Evolutionary conservation across 2,329 filamentous ascomycete species (phyloP).

Genomic region (Calonectria montana): DNA sequence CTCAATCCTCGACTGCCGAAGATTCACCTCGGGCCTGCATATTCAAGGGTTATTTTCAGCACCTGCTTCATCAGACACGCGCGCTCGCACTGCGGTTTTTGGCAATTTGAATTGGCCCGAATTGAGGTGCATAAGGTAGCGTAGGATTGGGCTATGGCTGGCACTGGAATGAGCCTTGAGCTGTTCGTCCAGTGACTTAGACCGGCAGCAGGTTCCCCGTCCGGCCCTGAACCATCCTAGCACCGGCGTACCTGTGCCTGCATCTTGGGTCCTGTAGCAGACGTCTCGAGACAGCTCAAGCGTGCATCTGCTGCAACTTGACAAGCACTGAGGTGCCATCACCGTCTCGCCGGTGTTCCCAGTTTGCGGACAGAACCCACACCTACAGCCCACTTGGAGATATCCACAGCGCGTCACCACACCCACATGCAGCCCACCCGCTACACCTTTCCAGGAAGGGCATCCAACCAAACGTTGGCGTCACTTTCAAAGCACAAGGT

Average conservation of each 20-base stretch:
- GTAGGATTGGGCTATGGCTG: not conserved
- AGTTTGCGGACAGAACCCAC: conserved; percentile 7
- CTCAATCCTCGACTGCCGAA: conserved; percentile 15
- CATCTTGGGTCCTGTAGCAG: conserved; percentile 18
- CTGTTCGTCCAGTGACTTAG: not conserved
- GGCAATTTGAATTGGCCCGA: not conserved
- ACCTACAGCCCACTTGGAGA: conserved; percentile 1
- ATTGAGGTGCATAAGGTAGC: not conserved
- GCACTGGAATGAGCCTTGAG: not conserved
- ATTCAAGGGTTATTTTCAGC: not conserved
- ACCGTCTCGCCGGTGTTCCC: conserved; percentile 10
- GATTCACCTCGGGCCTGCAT: conserved; percentile 18
- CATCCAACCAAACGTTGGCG: conserved; percentile 7
- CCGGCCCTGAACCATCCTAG: conserved; percentile 6
- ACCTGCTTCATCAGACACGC: not conserved
- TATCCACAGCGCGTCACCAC: conserved; percentile 9
- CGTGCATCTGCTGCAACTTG: conserved; percentile 4
- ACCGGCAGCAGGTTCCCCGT: not conserved
- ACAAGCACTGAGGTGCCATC: not conserved
- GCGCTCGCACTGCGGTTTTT: not conserved
- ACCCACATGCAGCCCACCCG: conserved; percentile 1
- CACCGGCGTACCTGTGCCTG: conserved; percentile 18
- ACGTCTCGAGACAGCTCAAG: not conserved
- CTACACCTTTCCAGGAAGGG: conserved; percentile 19
- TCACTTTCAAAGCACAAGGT: conserved; percentile 8